phyloP scores from a whole-genome alignment of 345 rosid genomes.

The Eucalyptus lansdowneana region DNA sequence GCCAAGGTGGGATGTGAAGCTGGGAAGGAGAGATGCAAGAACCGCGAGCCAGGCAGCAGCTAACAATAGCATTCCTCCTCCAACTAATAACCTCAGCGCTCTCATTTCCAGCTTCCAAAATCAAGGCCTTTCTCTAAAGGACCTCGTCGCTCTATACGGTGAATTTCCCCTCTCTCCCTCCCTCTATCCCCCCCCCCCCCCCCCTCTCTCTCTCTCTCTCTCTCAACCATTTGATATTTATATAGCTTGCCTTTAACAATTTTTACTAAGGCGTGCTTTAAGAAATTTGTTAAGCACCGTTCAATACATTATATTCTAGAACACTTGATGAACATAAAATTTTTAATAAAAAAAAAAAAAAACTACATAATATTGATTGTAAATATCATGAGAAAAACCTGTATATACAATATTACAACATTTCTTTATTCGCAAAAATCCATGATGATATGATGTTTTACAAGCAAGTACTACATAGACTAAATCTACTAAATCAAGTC shows the following conservation, averaged over 20 bases:
- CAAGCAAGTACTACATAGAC: not conserved
- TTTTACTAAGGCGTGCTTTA: not conserved
- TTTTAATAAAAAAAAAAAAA: too few relatives aligned
- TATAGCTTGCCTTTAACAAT: not conserved
- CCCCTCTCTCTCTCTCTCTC: not conserved
- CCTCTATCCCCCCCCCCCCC: fast-evolving
- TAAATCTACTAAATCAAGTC: not conserved
- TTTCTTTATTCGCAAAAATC: not conserved
- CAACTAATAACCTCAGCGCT: slow-evolving; percentile 43
- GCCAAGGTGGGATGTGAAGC: slow-evolving; percentile 64
- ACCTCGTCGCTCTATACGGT: slow-evolving; percentile 85
- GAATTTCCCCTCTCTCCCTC: not conserved
- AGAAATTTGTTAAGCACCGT: not conserved
- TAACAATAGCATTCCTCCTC: slow-evolving; percentile 64
- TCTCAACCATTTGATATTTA: not conserved
- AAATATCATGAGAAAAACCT: not conserved
- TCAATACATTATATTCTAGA: too few relatives aligned
- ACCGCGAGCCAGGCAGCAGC: slow-evolving; percentile 78
- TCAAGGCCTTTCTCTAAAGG: slow-evolving; percentile 63
- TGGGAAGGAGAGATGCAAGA: slow-evolving; percentile 82
- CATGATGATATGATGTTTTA: not conserved
- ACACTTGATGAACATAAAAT: not conserved
- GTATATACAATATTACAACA: not conserved
- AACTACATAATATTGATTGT: not conserved
- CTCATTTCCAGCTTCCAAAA: slow-evolving; percentile 44